A percentile compares a stretch with the other conserved stretches of the same genome.
These are phyloP conservation scores for Peltaster fructicola DNA, from an alignment of 2,329 filamentous ascomycete species.

Conservation along the genomic window DNA sequence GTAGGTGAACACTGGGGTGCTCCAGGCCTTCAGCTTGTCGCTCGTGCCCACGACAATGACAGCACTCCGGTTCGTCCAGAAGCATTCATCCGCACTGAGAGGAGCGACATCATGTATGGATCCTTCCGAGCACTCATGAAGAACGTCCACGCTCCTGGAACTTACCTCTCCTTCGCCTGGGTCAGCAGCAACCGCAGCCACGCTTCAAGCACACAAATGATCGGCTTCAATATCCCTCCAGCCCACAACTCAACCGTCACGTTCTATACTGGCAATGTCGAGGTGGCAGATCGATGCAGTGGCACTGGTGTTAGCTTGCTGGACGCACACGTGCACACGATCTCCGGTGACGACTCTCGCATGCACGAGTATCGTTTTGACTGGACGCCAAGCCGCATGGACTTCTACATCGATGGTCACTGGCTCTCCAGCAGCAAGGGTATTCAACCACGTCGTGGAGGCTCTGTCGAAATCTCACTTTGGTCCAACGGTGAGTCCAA, in stretches of 20 bases:
- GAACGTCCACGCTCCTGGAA: conserved; percentile 42
- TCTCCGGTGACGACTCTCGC: too few species aligned
- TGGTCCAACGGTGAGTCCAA: conserved; percentile 62
- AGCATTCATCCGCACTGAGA: conserved; percentile 45
- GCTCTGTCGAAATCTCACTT: conserved; percentile 54
- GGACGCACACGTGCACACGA: too few species aligned
- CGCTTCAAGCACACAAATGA: too few species aligned
- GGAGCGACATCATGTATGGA: conserved; percentile 49
- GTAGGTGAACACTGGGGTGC: conserved; percentile 26
- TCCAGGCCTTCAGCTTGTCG: conserved; percentile 40
- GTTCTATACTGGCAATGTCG: too few species aligned
- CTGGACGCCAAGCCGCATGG: conserved; percentile 43
- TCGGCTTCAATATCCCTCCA: too few species aligned
- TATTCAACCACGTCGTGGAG: conserved; percentile 35
- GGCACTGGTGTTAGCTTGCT: too few species aligned
- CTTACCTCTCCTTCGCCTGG: conserved; percentile 69
- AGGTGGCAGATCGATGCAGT: too few species aligned
- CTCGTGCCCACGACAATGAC: conserved; percentile 21
- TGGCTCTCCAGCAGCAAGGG: conserved; percentile 36
- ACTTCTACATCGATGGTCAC: conserved; percentile 51
- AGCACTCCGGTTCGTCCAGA: conserved; percentile 30
- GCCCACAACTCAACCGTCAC: conserved; percentile 47
- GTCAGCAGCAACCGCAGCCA: conserved; percentile 69
- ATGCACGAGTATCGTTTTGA: conserved; percentile 75
- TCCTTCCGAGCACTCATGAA: conserved; percentile 53